A percentile compares a stretch with the other conserved stretches of the same genome.
These are phyloP conservation scores for Russula earlei DNA, from an alignment of 768 basidiomycete species.

Conservation along the genomic window DNA sequence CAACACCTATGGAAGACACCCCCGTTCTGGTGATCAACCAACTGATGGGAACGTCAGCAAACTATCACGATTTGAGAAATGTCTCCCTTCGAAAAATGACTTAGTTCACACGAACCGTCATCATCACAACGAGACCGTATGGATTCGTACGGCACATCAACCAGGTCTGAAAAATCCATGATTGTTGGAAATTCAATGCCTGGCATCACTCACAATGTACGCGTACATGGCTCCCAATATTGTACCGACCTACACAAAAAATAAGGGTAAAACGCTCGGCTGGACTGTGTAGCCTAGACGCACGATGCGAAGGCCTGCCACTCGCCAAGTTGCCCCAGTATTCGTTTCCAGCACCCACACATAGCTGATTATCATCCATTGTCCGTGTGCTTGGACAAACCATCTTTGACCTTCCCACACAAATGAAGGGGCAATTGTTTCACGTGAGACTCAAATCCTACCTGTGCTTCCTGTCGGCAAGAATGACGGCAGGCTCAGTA, in stretches of 20 bases:
- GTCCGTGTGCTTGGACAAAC: slow-evolving; percentile 33
- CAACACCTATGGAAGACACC: slow-evolving; percentile 34
- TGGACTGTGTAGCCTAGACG: slow-evolving; percentile 2
- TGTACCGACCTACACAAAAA: slow-evolving; percentile 25
- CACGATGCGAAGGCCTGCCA: slow-evolving; percentile 37
- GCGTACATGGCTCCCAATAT: slow-evolving; percentile 26
- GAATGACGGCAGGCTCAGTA: slow-evolving; percentile 37
- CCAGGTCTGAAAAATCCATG: slow-evolving; percentile 26
- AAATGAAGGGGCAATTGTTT: not conserved
- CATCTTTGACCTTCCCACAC: slow-evolving; percentile 28
- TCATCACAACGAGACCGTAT: slow-evolving; percentile 32
- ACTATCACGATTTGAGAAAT: slow-evolving; percentile 22
- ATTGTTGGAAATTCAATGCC: not conserved
- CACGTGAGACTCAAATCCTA: slow-evolving; percentile 14
- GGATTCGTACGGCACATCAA: slow-evolving; percentile 34
- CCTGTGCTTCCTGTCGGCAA: slow-evolving; percentile 29
- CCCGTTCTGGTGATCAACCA: slow-evolving; percentile 35
- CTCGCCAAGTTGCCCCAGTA: slow-evolving; percentile 43
- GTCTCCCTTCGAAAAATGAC: not conserved
- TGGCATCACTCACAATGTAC: slow-evolving; percentile 26
- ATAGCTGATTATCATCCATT: slow-evolving; percentile 44
- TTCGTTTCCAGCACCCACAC: slow-evolving; percentile 45
- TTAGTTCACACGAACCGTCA: slow-evolving; percentile 27
- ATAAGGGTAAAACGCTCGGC: not conserved
- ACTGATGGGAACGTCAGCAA: slow-evolving; percentile 37